Percentiles rank a stretch among this genome's conserved stretches.
Conservation (phyloP, 441 rosid genomes). For the Arabidopsis hybrid region DNA sequence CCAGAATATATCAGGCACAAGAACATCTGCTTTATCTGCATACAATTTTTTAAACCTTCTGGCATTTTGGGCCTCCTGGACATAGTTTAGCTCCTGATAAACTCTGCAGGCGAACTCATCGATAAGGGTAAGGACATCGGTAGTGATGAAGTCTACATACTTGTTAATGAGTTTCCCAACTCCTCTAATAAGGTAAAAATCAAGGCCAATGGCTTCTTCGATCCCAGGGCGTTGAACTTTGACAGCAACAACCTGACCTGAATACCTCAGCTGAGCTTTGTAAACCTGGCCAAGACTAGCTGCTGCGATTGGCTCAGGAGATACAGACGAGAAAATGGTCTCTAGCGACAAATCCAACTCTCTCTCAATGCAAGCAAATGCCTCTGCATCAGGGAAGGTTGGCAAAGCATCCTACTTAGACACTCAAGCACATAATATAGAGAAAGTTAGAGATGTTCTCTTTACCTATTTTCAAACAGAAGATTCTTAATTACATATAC, state of each 20-base stretch:
- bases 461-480: not conserved
- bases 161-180: constrained; percentile 72
- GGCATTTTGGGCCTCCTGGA: constrained; percentile 98
- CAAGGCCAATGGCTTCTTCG: constrained; percentile 88
- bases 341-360: constrained; percentile 81
- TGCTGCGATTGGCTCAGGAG: constrained; percentile 88
- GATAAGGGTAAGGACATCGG: constrained; percentile 73
- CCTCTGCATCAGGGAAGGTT: constrained; percentile 90
- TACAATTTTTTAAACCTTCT: constrained; percentile 85
- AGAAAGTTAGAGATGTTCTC: constrained; percentile 33
- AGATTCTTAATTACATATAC: not conserved
- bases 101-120: constrained; percentile 92
- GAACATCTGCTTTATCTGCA: constrained; percentile 87
- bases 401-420: constrained; percentile 83
- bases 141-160: constrained; percentile 72
- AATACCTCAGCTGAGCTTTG: constrained; percentile 80
- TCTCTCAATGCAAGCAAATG: constrained; percentile 89
- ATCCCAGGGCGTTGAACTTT: constrained; percentile 96
- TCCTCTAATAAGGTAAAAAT: constrained; percentile 87
- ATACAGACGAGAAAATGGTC: constrained; percentile 69
- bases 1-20: constrained; percentile 97
- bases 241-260: constrained; percentile 74
- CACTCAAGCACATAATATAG: constrained; percentile 22
- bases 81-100: constrained; percentile 93
- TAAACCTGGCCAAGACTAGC: constrained; percentile 98